Base-by-base conservation (phyloP, 2,329 filamentous ascomycete genomes). In the Claviceps spartinae region DNA sequence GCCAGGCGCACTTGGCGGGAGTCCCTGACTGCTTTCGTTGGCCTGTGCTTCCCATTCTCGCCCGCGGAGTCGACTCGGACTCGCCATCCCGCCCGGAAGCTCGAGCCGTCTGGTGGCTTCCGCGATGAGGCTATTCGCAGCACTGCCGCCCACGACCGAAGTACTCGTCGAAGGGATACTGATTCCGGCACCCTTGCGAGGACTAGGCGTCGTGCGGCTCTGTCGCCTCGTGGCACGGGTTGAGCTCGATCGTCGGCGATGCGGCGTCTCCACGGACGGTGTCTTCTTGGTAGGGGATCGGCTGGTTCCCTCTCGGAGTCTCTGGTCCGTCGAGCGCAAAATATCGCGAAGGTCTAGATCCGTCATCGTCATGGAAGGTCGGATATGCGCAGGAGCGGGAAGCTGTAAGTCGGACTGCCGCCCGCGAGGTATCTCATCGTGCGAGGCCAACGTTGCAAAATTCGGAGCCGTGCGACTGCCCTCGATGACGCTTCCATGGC, bases 291-390 rank as follows among this genome's bases (percentile, higher is more conserved):
- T 56, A 0, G 65, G 64, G 2, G 67, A 67, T 16, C 52, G 55
- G 20, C 59, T 63, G 9, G 52, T 59, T 3, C 70, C 70, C 3
- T 72, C 67, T 20, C 69, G 65, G 14, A 80, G 66, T 9, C 76
- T 67, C 63, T 72, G 66, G 26, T 79, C 77, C 1, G 77, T 81
- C 37, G 69, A 74, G 44, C 68, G 68, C 36, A 81, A 64, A 30
- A 81, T 80, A 54, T 73, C 66, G 1, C 70, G 67, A 26, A 81
- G 60, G 1, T 75, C 75, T 11, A 70, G 68, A 55, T 79, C 76
- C 0, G 74, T 63, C 20, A 55, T 57, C 0, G 74, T 64, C 8
- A 54, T 56, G 2, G 60, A 62, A 2, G 57, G 55, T 34, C 59
- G 55, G 11, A 62, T 48, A 34, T 57, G 59, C 5, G 57, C 54